Evolutionary conservation across 805 yeast species (phyloP), one percentile per base, ranked within the genome.

Genomic region (Lipomyces sp.): DNA sequence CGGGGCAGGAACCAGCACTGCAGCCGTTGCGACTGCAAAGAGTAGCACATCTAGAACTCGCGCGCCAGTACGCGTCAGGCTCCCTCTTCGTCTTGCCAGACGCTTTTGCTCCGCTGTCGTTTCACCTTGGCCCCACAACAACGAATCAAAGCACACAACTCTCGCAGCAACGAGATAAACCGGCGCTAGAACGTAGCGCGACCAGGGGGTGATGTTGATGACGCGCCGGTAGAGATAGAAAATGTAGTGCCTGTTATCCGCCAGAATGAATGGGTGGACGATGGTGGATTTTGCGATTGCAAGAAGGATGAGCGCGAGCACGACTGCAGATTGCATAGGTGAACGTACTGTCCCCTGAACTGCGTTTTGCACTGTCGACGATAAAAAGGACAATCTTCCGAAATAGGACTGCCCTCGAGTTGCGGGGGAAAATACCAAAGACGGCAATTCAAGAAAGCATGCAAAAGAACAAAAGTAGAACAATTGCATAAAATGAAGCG

Each of bases 231-330:
- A 86, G 33, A 93, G 69, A 68, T 93, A 93, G 66, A 93, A 93
- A 0, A 95, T 82, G 65, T 82, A 88, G 68, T 93, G 98, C 61
- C 98, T 79, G 70, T 93, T 93, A 67, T 93, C 98, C 0, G 98
- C 95, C 39, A 91, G 73, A 35, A 93, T 67, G 66, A 91, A 93
- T 6, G 97, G 97, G 66, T 93, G 98, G 2, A 81, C 82, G 2
- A 83, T 71, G 0, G 96, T 86, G 65, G 76, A 83, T 51, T 73
- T 73, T 33, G 80, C 72, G 19, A 86, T 74, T 2, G 79, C 62
- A 18, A 74, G 57, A 56, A 70, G 69, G 22, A 85, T 76, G 0
- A 65, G 24, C 14, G 40, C 16, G 16, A 52, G 31, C 3, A 39
- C 43, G 6, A 7, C 7, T 14, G 49, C 44, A 4, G 29, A 26